Evolutionary conservation across 148 eudicot genomes (phyloP), one percentile per base, ranked within the genome.

Genomic region (Beta vulgaris): DNA sequence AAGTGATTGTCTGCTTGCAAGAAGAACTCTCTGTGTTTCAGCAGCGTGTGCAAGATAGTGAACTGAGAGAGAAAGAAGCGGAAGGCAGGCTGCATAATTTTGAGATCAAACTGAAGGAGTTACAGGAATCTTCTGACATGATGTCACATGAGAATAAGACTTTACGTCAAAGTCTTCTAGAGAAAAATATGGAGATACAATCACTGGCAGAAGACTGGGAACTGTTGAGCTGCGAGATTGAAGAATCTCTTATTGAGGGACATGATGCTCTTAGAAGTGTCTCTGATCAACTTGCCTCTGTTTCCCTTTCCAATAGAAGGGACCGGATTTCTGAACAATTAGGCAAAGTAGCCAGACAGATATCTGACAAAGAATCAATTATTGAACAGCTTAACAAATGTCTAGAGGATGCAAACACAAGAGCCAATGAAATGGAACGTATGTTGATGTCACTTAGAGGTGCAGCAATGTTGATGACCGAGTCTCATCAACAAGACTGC

Each of bases 1-100:
- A 91, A 76, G 99, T 92, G 73, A 95, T 95, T 64, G 89, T 95
- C 66, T 89, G 89, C 88, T 77, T 95, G 89, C 98, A 95, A 80
- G 99, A 91, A 80, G 97, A 95, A 79, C 91, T 95, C 59, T 78
- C 85, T 58, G 75, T 73, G 78, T 90, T 95, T 82, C 98, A 95
- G 78, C 90, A 88, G 72, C 88, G 87, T 66, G 87, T 89, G 63
- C 82, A 88, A 29, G 91, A 87, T 25, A 81, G 92, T 75, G 86
- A 73, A 40, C 49, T 55, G 76, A 92, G 80, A 83, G 93, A 89
- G 87, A 80, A 58, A 65, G 87, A 89, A 73, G 71, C 90, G 11
- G 81, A 88, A 62, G 86, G 79, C 59, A 85, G 66, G 70, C 60
- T 88, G 75, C 68, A 49, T 44, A 8, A 58, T 36, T 59, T 90